A percentile compares a stretch with the other conserved stretches of the same genome.
phyloP scores from a whole-genome alignment of 768 basidiomycete genomes.

The Lactarius akahatsu region DNA sequence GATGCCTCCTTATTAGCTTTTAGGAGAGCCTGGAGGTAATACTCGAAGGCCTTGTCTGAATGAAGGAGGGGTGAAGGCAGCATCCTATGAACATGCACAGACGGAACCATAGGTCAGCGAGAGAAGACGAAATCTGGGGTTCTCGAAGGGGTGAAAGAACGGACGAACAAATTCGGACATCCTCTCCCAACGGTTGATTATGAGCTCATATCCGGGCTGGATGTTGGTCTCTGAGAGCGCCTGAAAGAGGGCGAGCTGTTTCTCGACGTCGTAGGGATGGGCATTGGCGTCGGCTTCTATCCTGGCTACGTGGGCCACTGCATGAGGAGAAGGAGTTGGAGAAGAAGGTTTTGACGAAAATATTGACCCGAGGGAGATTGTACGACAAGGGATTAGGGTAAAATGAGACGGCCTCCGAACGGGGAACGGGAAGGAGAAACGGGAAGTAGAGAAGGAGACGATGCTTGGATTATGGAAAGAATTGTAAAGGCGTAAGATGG shows the following conservation, averaged over 20 bases:
- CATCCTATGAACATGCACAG: conserved; percentile 47
- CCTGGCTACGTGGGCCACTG: conserved; percentile 67
- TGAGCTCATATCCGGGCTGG: conserved; percentile 65
- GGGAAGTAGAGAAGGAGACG: conserved; percentile 31
- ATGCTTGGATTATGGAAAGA: conserved; percentile 30
- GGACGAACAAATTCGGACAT: conserved; percentile 77
- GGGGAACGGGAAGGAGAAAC: conserved; percentile 17
- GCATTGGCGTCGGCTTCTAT: conserved; percentile 79
- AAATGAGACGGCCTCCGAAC: conserved; percentile 7
- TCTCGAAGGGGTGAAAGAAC: background rate
- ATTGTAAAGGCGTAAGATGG: conserved; percentile 21
- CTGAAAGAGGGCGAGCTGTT: conserved; percentile 68
- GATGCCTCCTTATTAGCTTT: conserved; percentile 56
- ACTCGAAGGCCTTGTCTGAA: conserved; percentile 69
- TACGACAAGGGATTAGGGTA: conserved; percentile 13
- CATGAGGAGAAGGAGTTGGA: conserved; percentile 52
- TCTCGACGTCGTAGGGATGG: conserved; percentile 62
- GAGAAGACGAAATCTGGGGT: background rate
- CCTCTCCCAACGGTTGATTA: conserved; percentile 80
- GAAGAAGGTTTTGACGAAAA: conserved; percentile 20
- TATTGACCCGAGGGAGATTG: conserved; percentile 22
- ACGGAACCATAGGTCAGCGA: conserved; percentile 21
- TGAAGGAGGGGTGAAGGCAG: conserved; percentile 67
- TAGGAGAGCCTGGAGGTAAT: conserved; percentile 70
- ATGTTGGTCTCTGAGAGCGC: conserved; percentile 65